Conservation (phyloP, 2,329 filamentous ascomycete species). For the Beauveria brongniartii region DNA sequence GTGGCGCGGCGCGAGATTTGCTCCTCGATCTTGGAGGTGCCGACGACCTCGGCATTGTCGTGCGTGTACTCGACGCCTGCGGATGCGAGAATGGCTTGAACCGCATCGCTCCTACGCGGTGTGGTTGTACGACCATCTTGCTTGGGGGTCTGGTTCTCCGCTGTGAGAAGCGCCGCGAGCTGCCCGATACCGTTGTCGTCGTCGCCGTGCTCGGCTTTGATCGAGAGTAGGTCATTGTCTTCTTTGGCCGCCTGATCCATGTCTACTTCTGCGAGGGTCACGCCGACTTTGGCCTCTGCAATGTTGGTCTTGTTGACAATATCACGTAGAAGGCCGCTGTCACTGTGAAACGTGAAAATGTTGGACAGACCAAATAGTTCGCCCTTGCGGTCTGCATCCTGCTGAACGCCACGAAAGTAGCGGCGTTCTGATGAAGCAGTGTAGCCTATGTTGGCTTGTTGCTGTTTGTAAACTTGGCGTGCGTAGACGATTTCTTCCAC, state of each 20-base stretch:
- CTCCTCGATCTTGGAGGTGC: slow-evolving; percentile 85
- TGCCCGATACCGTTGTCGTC: slow-evolving; percentile 65
- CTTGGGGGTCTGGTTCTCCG: slow-evolving; percentile 36
- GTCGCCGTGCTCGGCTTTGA: slow-evolving; percentile 43
- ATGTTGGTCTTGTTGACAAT: slow-evolving; percentile 99
- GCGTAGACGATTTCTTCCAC: slow-evolving; percentile 98
- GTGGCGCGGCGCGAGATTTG: slow-evolving; percentile 71
- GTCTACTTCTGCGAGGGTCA: slow-evolving; percentile 71
- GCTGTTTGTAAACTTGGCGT: slow-evolving; percentile 96
- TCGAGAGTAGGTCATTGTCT: slow-evolving; percentile 33
- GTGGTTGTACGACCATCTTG: slow-evolving; percentile 26
- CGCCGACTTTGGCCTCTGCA: slow-evolving; percentile 81
- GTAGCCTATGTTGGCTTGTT: slow-evolving; percentile 96
- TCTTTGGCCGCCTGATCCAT: slow-evolving; percentile 53
- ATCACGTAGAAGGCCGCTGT: slow-evolving; percentile 77
- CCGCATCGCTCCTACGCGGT: slow-evolving; percentile 56
- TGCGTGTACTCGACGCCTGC: slow-evolving; percentile 94
- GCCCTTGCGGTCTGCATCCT: slow-evolving; percentile 71
- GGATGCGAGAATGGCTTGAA: slow-evolving; percentile 80
- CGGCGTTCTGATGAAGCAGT: slow-evolving; percentile 84
- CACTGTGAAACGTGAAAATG: slow-evolving; percentile 71
- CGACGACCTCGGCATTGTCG: slow-evolving; percentile 91
- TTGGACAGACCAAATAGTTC: slow-evolving; percentile 91
- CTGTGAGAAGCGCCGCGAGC: slow-evolving; percentile 48
- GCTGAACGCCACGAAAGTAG: slow-evolving; percentile 92